phyloP scores from a whole-genome alignment of 2,329 filamentous ascomycete genomes.

The Colletotrichum camelliae region DNA sequence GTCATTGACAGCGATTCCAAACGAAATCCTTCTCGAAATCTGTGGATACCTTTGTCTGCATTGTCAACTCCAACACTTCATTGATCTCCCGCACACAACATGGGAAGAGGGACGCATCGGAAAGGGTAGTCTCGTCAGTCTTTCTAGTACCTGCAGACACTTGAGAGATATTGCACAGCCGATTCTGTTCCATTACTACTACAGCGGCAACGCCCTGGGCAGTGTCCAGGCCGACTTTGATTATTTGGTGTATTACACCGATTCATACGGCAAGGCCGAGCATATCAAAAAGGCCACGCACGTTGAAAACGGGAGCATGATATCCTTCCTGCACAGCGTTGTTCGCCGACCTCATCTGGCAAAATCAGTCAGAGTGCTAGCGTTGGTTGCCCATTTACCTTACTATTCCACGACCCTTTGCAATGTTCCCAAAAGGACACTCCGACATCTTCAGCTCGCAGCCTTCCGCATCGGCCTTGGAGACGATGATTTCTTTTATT shows the following conservation, averaged over 20 bases:
- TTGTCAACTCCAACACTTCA: neutral
- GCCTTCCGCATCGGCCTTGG: neutral
- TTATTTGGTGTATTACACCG: neutral
- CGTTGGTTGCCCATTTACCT: neutral
- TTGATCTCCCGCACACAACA: neutral
- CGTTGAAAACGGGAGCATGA: neutral
- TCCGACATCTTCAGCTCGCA: neutral
- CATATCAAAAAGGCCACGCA: too few species aligned
- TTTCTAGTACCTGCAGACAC: neutral
- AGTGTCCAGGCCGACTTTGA: neutral
- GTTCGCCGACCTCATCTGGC: neutral
- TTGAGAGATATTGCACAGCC: neutral
- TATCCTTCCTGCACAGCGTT: neutral
- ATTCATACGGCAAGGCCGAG: too few species aligned
- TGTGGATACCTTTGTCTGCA: neutral
- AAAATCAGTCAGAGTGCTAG: neutral
- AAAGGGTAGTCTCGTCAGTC: neutral
- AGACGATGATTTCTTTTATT: accelerated
- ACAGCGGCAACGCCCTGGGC: neutral
- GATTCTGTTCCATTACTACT: neutral
- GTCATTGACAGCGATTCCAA: neutral
- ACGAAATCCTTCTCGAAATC: neutral
- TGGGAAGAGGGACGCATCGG: neutral
- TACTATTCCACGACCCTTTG: neutral
- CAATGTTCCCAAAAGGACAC: neutral